Base-by-base conservation (phyloP, 106 monocot species). In the Dendrobium catenatum region DNA sequence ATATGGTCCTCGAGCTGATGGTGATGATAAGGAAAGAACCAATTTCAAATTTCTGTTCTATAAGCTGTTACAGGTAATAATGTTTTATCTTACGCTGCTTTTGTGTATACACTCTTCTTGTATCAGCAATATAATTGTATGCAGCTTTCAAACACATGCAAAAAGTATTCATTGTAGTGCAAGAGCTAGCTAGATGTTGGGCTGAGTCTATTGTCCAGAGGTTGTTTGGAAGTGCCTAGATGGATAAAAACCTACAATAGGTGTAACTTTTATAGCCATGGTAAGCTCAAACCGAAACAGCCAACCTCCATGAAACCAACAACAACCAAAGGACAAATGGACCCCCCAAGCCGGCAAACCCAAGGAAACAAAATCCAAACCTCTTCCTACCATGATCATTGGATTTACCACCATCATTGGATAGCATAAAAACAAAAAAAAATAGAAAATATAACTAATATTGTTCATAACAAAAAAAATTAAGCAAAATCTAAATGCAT, bases 1-100 rank as follows among this genome's bases (percentile, higher is more conserved):
- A 85, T 93, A 93, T 80, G 93, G 93, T 4, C 93, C 93, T 24
- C 83, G 85, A 87, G 93, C 90, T 85, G 85, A 84, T 79, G 81
- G 85, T 24, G 93, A 90, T 73, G 86, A 93, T 64, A 68, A 82
- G 41, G 93, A 88, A 43, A 84, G 93, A 61, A 10, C 88, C 18
- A 81, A 73, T 46, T 93, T 93, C 82, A 93, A 93, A 61, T 64
- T 85, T 56, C 18, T 90, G 17, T 93, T 93, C 79, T 93, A 76
- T 56, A 90, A 87, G 87, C 82, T 93, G 49, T 76, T 93, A 80
- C 86, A 90, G 90, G 93, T 93, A 85, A 64, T 78, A 54, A 40
- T 43, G 31, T 6, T 82, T 58, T 19, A 15, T 76, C 42, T 44
- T 16, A 10, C 16, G 48, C 37, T 22, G 49, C 26, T 47, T 76